Evolutionary conservation across 371 early-diverging fungal species (phyloP).

Genomic region (Mucor racemosus): DNA sequence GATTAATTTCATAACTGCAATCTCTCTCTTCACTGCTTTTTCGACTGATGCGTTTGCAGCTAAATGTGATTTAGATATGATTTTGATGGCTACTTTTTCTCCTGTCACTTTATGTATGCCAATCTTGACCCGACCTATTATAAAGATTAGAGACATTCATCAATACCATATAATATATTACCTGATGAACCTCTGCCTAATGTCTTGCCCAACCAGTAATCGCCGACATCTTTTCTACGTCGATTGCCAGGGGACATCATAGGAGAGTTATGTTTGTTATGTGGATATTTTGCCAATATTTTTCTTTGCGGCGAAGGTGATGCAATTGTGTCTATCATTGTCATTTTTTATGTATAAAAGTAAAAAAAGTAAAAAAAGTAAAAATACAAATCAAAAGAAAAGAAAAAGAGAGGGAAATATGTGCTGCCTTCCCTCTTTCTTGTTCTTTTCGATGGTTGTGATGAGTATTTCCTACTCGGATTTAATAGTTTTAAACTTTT

Average conservation of each 20-base stretch:
- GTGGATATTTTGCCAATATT: conserved; percentile 27
- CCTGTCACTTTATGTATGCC: conserved; percentile 76
- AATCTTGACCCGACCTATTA: conserved; percentile 76
- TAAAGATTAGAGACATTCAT: not conserved
- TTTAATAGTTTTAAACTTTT: conserved; percentile 7
- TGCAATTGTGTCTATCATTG: conserved; percentile 33
- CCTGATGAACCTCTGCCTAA: conserved; percentile 86
- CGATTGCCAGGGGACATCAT: conserved; percentile 48
- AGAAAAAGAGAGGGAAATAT: conserved; percentile 17
- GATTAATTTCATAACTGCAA: conserved; percentile 92
- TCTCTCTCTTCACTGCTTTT: conserved; percentile 90
- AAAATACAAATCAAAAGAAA: not conserved
- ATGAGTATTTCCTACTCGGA: conserved; percentile 17
- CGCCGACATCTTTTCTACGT: conserved; percentile 69
- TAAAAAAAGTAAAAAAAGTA: conserved; percentile 5
- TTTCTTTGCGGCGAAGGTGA: conserved; percentile 53
- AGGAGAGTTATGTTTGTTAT: conserved; percentile 26
- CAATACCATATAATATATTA: conserved; percentile 28
- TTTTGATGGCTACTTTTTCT: conserved; percentile 88
- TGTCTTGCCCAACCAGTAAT: conserved; percentile 79
- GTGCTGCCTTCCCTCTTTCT: not conserved
- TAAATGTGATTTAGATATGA: conserved; percentile 76
- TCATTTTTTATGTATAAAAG: conserved; percentile 14
- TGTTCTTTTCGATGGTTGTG: conserved; percentile 16
- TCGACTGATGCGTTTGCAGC: conserved; percentile 66